Percentiles rank a stretch among this genome's conserved stretches.
These are phyloP conservation scores for Salix caprea DNA, from an alignment of 345 rosid species.

Conservation along the genomic window DNA sequence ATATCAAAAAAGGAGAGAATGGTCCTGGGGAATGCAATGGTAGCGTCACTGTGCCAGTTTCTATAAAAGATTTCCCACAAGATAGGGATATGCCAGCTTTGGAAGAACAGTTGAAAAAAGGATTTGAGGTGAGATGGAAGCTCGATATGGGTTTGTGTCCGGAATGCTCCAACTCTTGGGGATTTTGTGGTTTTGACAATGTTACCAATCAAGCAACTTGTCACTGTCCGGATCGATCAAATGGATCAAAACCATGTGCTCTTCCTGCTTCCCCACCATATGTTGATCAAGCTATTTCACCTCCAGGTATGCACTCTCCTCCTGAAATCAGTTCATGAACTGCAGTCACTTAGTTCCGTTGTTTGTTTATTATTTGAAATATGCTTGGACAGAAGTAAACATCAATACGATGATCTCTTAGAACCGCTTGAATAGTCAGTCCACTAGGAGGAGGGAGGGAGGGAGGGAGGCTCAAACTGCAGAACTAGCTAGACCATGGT, in stretches of 20 bases:
- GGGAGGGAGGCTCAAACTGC: too few species aligned
- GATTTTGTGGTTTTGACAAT: constrained; percentile 11
- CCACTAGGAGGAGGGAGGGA: too few species aligned
- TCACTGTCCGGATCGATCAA: neutral
- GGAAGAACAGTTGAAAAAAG: neutral
- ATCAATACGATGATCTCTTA: too few species aligned
- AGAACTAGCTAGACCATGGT: too few species aligned
- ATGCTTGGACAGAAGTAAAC: neutral
- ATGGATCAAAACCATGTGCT: too few species aligned
- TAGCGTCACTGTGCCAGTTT: constrained; percentile 17
- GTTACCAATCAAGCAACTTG: neutral
- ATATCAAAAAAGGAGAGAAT: neutral
- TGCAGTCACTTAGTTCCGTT: neutral
- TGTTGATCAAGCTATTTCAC: too few species aligned
- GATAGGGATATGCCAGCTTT: too few species aligned
- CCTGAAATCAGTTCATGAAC: neutral
- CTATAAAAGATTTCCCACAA: too few species aligned
- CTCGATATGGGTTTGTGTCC: neutral
- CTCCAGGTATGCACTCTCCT: too few species aligned
- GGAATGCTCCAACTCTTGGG: neutral
- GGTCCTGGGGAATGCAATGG: neutral
- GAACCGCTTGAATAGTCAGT: too few species aligned
- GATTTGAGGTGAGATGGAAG: constrained; percentile 13
- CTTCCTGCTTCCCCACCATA: too few species aligned
- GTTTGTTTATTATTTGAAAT: neutral